phyloP scores from a whole-genome alignment of 768 basidiomycete species.

The Tulasnella sp. region DNA sequence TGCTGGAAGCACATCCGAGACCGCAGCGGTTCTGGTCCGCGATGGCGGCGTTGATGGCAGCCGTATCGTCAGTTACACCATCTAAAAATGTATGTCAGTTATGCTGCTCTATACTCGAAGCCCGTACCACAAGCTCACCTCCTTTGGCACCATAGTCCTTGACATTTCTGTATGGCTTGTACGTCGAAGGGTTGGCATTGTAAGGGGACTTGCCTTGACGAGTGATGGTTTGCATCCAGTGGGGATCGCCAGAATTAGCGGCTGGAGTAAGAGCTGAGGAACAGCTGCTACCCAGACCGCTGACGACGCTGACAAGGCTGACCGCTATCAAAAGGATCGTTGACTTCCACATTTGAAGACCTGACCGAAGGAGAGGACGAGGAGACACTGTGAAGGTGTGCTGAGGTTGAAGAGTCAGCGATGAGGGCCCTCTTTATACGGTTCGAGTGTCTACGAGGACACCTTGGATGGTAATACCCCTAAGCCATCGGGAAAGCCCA shows the following conservation, averaged over 20 bases:
- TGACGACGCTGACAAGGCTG: constrained; percentile 3
- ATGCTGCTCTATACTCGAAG: neutral
- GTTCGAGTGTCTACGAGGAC: neutral
- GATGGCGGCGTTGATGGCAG: constrained; percentile 30
- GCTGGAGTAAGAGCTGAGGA: constrained; percentile 9
- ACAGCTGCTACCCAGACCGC: constrained; percentile 14
- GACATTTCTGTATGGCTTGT: constrained; percentile 29
- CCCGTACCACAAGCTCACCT: neutral
- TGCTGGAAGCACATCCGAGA: constrained; percentile 19
- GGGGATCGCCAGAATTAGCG: constrained; percentile 20
- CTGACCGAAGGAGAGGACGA: neutral
- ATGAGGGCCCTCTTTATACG: constrained; percentile 5
- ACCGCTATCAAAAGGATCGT: neutral
- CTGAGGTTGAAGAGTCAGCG: neutral
- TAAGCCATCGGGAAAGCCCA: neutral
- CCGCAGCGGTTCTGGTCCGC: constrained; percentile 26
- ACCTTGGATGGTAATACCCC: neutral
- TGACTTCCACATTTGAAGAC: constrained; percentile 20
- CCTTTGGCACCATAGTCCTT: constrained; percentile 28
- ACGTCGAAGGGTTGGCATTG: constrained; percentile 23
- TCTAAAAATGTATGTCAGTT: constrained; percentile 20
- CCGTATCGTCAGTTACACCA: constrained; percentile 30
- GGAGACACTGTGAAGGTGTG: constrained; percentile 6
- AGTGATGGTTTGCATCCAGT: constrained; percentile 27
- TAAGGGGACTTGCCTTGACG: constrained; percentile 24